Percentiles rank a stretch among this genome's conserved stretches.
Evolutionary conservation across 208 protist species (phyloP).

Genomic region (Leishmania lainsoni): DNA sequence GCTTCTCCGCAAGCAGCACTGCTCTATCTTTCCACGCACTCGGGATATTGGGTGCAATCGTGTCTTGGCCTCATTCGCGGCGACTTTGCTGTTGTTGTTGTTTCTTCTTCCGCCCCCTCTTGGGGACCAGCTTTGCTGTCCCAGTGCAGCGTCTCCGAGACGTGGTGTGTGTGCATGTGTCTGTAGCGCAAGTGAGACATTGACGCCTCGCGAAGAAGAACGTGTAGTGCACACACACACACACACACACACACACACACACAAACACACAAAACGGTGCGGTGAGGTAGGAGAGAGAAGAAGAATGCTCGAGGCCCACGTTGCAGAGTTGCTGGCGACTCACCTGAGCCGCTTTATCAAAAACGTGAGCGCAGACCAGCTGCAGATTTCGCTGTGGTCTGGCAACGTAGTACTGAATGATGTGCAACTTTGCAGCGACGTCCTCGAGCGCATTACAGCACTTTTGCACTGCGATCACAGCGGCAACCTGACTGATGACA

Average conservation of each 20-base stretch:
- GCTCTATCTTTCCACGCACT: background rate
- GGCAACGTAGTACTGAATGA: constrained; percentile 75
- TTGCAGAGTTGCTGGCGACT: constrained; percentile 62
- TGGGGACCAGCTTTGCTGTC: background rate
- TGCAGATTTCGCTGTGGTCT: constrained; percentile 82
- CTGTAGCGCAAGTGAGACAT: background rate
- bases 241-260: background rate
- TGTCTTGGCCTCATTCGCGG: background rate
- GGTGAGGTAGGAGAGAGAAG: background rate
- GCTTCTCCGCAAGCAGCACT: background rate
- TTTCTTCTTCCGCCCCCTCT: too few species aligned
- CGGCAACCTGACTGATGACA: background rate
- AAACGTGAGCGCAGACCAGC: constrained; percentile 73
- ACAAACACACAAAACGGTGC: background rate
- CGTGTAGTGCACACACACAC: background rate
- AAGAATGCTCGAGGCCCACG: constrained; percentile 75
- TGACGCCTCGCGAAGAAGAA: background rate
- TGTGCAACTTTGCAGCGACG: constrained; percentile 63
- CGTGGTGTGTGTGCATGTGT: background rate
- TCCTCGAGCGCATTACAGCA: constrained; percentile 60
- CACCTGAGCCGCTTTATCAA: constrained; percentile 76
- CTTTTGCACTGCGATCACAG: constrained; percentile 21
- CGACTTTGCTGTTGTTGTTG: background rate
- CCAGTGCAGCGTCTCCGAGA: background rate
- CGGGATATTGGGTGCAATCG: background rate